Base-by-base conservation (phyloP, 1,284 basidiomycete genomes). In the Singerocomus inundabilis region DNA sequence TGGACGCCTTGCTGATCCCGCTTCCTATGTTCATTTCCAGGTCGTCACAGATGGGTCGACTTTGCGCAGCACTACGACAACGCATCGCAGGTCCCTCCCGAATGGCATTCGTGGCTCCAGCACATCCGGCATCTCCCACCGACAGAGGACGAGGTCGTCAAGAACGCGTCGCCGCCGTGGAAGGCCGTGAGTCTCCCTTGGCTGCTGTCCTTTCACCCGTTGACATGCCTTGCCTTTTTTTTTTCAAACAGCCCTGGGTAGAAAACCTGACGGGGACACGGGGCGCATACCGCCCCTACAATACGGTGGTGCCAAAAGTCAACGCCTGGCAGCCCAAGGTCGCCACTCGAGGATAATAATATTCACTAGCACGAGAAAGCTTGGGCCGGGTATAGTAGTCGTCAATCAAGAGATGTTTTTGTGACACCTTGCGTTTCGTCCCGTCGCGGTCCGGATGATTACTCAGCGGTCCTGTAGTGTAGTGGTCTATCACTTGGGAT, bases 31-130 rank as follows among this genome's bases (percentile, higher is more conserved):
- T n/a, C n/a, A n/a, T n/a, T n/a, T n/a, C 5, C 57, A 91, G 92
- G 91, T 62, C 90, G 93, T 62, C 91, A 94, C 67, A 81, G 93
- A 69, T 96, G 93, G 94, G 85, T 97, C 39, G 94, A 96, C 73
- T 93, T 82, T 63, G 79, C 85, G 31, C 91, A 94, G 83, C 88
- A 95, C 67, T 83, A 94, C 59, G 87, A 80, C 71, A 90, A 96
- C 65, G 91, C 90, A 10, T 82, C 91, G 0, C 94, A 98, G 75
- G 84, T 95, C 32, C 89, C 93, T 29, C 81, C 93, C 2, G 93
- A 94, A 70, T 97, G 95, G 95, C 93, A 95, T 70, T 83, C 93
- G 8, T 98, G 94, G 94, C 70, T 97, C 28, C 77, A 79, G n/a
- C 92, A 96, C 66, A 96, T 95, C 63, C 89, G 94, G 42, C 80